phyloP scores from a whole-genome alignment of 2,329 filamentous ascomycete species.

The Gnomoniopsis sp. region DNA sequence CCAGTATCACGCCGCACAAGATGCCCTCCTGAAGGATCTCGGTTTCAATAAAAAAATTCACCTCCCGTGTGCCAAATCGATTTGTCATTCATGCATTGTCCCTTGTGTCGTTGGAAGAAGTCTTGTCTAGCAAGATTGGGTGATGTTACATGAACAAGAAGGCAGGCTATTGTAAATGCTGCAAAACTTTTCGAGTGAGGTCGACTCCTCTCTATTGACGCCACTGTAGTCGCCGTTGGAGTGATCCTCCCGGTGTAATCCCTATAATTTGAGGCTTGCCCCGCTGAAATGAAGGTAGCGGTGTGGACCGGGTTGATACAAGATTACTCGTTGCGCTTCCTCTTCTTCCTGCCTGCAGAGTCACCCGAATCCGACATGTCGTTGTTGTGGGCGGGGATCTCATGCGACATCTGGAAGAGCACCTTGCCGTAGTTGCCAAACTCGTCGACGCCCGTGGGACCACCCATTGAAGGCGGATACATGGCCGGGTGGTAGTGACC shows the following conservation, averaged over 20 bases:
- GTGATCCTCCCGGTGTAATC: constrained; percentile 20
- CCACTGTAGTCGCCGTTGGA: constrained; percentile 13
- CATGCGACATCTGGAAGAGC: constrained; percentile 76
- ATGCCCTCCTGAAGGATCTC: constrained; percentile 15
- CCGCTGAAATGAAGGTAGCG: constrained; percentile 24
- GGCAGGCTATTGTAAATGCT: constrained; percentile 17
- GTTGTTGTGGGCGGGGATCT: constrained; percentile 65
- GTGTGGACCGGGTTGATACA: constrained; percentile 25
- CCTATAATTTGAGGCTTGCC: constrained; percentile 21
- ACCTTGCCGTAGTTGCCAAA: constrained; percentile 69
- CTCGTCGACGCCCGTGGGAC: constrained; percentile 54
- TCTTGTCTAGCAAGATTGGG: constrained; percentile 5
- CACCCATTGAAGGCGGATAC: constrained; percentile 34
- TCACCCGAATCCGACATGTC: constrained; percentile 51
- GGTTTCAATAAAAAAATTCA: neutral
- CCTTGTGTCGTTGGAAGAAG: neutral
- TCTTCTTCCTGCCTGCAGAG: constrained; percentile 67
- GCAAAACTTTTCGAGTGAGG: constrained; percentile 12
- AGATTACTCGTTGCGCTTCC: constrained; percentile 64
- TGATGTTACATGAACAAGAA: constrained; percentile 17
- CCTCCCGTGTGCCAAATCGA: constrained; percentile 7
- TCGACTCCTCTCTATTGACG: constrained; percentile 6
- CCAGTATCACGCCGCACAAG: constrained; percentile 10
- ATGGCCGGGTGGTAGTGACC: constrained; percentile 33
- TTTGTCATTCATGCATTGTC: constrained; percentile 17